Conservation (phyloP, 441 rosid species). For the Lepidium campestre region DNA sequence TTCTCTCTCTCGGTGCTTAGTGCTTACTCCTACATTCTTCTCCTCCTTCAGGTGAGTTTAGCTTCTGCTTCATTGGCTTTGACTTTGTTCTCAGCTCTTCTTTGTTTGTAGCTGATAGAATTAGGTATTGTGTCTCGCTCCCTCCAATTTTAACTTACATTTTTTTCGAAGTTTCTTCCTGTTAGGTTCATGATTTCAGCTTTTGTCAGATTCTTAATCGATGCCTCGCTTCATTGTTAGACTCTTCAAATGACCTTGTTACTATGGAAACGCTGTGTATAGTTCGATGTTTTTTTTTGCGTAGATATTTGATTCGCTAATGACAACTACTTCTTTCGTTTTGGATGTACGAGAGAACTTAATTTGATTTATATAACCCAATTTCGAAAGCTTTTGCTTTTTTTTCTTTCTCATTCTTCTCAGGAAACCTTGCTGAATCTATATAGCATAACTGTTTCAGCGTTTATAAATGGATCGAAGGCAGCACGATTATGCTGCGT, state of each 20-base stretch:
- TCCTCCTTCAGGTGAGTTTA: conserved; percentile 10
- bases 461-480: conserved; percentile 55
- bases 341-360: background rate
- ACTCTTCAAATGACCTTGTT: background rate
- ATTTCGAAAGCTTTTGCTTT: background rate
- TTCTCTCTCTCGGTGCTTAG: background rate
- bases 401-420: background rate
- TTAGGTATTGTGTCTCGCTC: background rate
- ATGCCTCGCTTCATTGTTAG: background rate
- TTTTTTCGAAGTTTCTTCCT: background rate
- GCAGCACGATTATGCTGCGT: conserved; percentile 65
- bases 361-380: background rate
- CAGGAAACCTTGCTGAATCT: conserved; percentile 17
- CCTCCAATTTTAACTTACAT: background rate
- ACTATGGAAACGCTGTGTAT: background rate
- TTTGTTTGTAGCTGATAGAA: background rate
- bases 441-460: background rate
- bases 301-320: background rate
- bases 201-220: background rate
- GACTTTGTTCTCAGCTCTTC: background rate
- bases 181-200: conserved; percentile 5
- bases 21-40: too few relatives aligned
- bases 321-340: background rate
- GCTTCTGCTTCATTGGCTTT: conserved; percentile 12
- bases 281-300: background rate